phyloP scores from a whole-genome alignment of 2,329 filamentous ascomycete species.

The Trichoderma pleuroti region DNA sequence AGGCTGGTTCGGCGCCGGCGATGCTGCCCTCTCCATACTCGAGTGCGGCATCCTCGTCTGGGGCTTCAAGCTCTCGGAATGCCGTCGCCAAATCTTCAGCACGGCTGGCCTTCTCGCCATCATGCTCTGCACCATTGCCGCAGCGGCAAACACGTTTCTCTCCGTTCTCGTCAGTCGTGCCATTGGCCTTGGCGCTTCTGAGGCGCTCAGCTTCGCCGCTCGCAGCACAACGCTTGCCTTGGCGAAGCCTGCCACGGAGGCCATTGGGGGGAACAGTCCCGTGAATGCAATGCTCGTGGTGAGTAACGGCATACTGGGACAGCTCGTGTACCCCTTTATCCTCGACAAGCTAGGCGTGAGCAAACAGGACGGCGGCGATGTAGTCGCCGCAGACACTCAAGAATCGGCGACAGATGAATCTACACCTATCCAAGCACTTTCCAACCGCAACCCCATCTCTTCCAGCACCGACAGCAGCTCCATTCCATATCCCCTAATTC shows the following conservation, averaged over 20 bases:
- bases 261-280: slow-evolving; percentile 43
- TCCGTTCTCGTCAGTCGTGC: slow-evolving; percentile 37
- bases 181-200: slow-evolving; percentile 35
- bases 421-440: not conserved
- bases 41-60: slow-evolving; percentile 50
- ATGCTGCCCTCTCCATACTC: slow-evolving; percentile 46
- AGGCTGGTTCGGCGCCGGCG: slow-evolving; percentile 44
- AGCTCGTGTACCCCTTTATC: slow-evolving; percentile 37
- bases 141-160: slow-evolving; percentile 42
- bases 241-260: slow-evolving; percentile 44
- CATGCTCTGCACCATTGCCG: slow-evolving; percentile 35
- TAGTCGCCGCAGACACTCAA: not conserved
- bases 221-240: slow-evolving; percentile 50
- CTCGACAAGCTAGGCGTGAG: slow-evolving; percentile 31
- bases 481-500: not conserved
- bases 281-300: slow-evolving; percentile 51
- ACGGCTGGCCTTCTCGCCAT: slow-evolving; percentile 40
- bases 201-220: slow-evolving; percentile 46
- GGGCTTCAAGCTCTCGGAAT: slow-evolving; percentile 53
- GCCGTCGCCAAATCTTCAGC: slow-evolving; percentile 45
- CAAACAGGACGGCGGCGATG: not conserved
- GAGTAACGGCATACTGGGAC: slow-evolving; percentile 47
- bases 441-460: not conserved
- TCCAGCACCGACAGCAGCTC: not conserved
- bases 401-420: not conserved